phyloP scores from a whole-genome alignment of 2,329 filamentous ascomycete genomes.

The Saccharata proteae region DNA sequence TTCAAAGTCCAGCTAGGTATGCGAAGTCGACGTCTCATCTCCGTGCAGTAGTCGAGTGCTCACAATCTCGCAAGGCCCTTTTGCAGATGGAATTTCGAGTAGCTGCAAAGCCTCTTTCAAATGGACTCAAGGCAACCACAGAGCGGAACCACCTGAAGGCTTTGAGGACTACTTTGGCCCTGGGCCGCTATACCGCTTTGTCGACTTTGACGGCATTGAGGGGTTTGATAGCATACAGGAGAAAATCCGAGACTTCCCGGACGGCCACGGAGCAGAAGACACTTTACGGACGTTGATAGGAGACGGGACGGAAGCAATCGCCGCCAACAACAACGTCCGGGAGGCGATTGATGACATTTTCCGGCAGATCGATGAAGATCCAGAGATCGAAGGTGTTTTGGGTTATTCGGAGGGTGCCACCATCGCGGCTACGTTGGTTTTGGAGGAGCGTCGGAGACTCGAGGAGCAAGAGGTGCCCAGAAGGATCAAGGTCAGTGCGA shows the following conservation, averaged over 20 bases:
- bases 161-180: slow-evolving; percentile 47
- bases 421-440: slow-evolving; percentile 38
- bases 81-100: slow-evolving; percentile 36
- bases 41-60: too few relatives aligned
- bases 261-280: slow-evolving; percentile 41
- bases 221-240: slow-evolving; percentile 35
- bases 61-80: slow-evolving; percentile 18
- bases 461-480: slow-evolving; percentile 21
- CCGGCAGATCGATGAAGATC: slow-evolving; percentile 34
- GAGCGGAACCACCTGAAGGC: slow-evolving; percentile 38
- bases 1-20: slow-evolving; percentile 42
- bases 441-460: slow-evolving; percentile 35
- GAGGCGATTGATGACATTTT: slow-evolving; percentile 23
- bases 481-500: slow-evolving; percentile 1
- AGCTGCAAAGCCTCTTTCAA: slow-evolving; percentile 37
- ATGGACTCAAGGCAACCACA: slow-evolving; percentile 33
- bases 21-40: slow-evolving; percentile 22
- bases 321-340: slow-evolving; percentile 14
- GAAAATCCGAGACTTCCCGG: slow-evolving; percentile 43
- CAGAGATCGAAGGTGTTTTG: slow-evolving; percentile 34
- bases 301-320: slow-evolving; percentile 21
- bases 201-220: slow-evolving; percentile 28
- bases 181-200: slow-evolving; percentile 44
- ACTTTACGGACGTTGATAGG: slow-evolving; percentile 41
- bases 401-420: slow-evolving; percentile 51